These are phyloP conservation scores for Mariannaea sp. DNA, from an alignment of 2,329 filamentous ascomycete species.

Conservation along the genomic window DNA sequence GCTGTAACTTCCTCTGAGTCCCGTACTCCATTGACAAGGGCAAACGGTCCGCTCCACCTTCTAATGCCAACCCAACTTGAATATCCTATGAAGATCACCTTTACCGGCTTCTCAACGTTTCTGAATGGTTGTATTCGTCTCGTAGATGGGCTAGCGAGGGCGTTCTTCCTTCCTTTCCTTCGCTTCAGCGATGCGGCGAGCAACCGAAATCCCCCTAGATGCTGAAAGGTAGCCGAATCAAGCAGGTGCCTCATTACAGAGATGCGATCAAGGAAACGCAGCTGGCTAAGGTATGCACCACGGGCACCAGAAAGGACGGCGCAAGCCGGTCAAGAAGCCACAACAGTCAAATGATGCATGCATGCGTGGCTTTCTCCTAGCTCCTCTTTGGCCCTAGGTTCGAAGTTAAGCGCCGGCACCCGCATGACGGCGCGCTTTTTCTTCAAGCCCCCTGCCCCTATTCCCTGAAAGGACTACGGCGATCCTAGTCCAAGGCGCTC, in stretches of 20 bases:
- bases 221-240: not conserved
- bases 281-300: not conserved
- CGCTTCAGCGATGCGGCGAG: too few species aligned
- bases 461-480: constrained; percentile 12
- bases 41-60: not conserved
- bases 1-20: too few species aligned
- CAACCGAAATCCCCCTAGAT: too few species aligned
- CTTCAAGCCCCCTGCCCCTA: not conserved
- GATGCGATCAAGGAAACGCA: not conserved
- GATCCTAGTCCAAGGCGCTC: constrained; percentile 6
- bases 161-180: too few species aligned
- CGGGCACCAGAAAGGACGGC: not conserved
- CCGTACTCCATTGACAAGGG: too few species aligned
- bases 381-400: not conserved
- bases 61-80: not conserved
- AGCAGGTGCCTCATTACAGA: not conserved
- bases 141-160: not conserved
- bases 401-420: constrained; percentile 28
- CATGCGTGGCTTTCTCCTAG: constrained; percentile 6
- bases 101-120: not conserved
- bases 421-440: constrained; percentile 21
- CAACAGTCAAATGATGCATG: constrained; percentile 12
- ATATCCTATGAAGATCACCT: not conserved
- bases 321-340: constrained; percentile 2
- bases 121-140: not conserved